Conservation (phyloP, 306 rosid genomes). For the Clitoria ternatea region DNA sequence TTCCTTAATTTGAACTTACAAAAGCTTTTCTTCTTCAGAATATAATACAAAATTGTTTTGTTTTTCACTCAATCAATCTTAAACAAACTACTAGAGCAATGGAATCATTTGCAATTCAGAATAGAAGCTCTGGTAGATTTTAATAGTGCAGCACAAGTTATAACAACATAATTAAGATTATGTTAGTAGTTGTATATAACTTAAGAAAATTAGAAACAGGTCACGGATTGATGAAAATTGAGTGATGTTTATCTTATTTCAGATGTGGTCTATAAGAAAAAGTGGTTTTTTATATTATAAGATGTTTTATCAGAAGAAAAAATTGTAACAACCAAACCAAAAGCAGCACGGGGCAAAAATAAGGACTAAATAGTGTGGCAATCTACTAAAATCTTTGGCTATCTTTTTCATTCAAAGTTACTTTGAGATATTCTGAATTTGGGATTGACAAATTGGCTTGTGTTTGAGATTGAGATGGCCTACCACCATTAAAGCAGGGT, state of each 20-base stretch:
- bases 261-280: not conserved
- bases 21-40: not conserved
- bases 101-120: not conserved
- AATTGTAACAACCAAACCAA: not conserved
- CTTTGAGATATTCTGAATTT: slow-evolving; percentile 11
- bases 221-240: not conserved
- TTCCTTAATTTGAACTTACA: not conserved
- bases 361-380: not conserved
- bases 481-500: slow-evolving; percentile 12
- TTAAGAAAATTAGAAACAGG: not conserved
- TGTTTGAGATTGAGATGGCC: slow-evolving; percentile 22
- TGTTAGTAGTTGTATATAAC: not conserved
- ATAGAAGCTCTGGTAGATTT: not conserved
- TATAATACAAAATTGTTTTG: not conserved
- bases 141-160: not conserved
- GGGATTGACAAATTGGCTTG: slow-evolving; percentile 10
- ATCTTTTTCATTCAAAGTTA: slow-evolving; percentile 10
- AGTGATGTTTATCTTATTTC: not conserved
- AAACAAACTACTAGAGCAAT: not conserved
- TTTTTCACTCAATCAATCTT: not conserved
- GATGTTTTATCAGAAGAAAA: not conserved
- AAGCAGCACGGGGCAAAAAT: not conserved
- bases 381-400: not conserved
- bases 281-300: not conserved
- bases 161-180: not conserved